Conservation (phyloP, 2,329 filamentous ascomycete species). For the Plectosphaerella sp. region DNA sequence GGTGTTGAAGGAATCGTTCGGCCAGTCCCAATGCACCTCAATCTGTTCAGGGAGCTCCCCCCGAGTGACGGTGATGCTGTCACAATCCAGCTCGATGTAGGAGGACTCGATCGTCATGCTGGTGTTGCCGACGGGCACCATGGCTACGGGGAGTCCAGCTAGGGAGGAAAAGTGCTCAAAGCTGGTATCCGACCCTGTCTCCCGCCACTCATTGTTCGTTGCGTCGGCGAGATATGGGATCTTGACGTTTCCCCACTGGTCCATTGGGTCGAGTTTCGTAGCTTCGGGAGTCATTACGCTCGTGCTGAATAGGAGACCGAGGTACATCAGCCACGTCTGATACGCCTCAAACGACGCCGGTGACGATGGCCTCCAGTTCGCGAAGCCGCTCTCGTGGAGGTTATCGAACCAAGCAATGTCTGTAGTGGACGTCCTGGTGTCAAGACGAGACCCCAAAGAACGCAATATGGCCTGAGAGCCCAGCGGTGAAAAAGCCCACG, state of each 20-base stretch:
- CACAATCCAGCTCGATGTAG: conserved; percentile 3
- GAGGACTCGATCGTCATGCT: conserved; percentile 5
- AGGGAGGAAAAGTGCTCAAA: background rate
- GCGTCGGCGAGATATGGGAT: conserved; percentile 13
- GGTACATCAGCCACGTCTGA: background rate
- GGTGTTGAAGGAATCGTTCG: too few species aligned
- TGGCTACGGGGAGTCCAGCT: conserved; percentile 1
- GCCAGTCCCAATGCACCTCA: background rate
- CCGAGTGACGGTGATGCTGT: background rate
- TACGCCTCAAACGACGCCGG: background rate
- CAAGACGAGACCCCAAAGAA: background rate
- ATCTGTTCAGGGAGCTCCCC: background rate
- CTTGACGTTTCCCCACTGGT: conserved; percentile 22
- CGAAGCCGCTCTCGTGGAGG: background rate
- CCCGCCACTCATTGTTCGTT: background rate
- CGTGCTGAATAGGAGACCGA: conserved; percentile 9
- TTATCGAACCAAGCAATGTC: conserved; percentile 2
- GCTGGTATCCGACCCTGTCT: too few species aligned
- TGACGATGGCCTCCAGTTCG: background rate
- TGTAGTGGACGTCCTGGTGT: background rate
- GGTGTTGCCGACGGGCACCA: conserved; percentile 1
- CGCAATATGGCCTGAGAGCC: conserved; percentile 23
- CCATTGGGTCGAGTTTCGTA: conserved; percentile 15
- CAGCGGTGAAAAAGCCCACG: conserved; percentile 24
- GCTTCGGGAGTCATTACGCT: conserved; percentile 13